These are phyloP conservation scores for Hymenoscyphus infarciens DNA, from an alignment of 2,329 filamentous ascomycete genomes.

Conservation along the genomic window DNA sequence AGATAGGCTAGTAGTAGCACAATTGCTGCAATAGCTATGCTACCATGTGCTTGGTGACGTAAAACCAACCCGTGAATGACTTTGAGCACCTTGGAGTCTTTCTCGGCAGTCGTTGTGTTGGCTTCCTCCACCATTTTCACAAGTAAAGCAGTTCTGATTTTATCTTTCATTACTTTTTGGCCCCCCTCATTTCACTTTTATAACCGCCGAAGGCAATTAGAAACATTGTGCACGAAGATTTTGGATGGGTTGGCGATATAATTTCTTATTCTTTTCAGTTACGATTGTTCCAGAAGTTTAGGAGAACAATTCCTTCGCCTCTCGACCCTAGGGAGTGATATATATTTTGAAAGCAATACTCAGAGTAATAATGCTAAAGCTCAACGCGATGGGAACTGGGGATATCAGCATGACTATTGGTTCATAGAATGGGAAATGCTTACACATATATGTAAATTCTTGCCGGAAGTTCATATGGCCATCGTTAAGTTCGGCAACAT, in stretches of 20 bases:
- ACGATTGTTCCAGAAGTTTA: too few relatives aligned
- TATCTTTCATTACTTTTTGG: too few relatives aligned
- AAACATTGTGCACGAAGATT: too few relatives aligned
- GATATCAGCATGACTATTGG: neutral
- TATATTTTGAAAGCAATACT: constrained; percentile 4
- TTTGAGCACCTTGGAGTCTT: neutral
- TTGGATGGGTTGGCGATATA: too few relatives aligned
- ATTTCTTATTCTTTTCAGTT: too few relatives aligned
- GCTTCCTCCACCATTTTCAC: too few relatives aligned
- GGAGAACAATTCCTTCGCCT: neutral
- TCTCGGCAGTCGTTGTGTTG: too few relatives aligned
- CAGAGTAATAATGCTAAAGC: neutral
- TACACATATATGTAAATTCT: constrained; percentile 18
- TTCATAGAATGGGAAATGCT: neutral
- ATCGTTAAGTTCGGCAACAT: constrained; percentile 19
- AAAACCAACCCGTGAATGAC: neutral
- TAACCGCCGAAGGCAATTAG: too few relatives aligned
- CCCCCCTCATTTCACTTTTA: too few relatives aligned
- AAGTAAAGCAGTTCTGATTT: neutral
- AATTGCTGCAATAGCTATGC: too few relatives aligned
- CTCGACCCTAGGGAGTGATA: neutral
- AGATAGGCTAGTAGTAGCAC: too few relatives aligned
- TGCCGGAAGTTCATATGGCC: constrained; percentile 6
- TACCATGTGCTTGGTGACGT: too few relatives aligned
- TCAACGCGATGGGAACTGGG: neutral